Evolutionary conservation across 768 basidiomycete species (phyloP).

Genomic region (Tubosaeta brunneosetosa): DNA sequence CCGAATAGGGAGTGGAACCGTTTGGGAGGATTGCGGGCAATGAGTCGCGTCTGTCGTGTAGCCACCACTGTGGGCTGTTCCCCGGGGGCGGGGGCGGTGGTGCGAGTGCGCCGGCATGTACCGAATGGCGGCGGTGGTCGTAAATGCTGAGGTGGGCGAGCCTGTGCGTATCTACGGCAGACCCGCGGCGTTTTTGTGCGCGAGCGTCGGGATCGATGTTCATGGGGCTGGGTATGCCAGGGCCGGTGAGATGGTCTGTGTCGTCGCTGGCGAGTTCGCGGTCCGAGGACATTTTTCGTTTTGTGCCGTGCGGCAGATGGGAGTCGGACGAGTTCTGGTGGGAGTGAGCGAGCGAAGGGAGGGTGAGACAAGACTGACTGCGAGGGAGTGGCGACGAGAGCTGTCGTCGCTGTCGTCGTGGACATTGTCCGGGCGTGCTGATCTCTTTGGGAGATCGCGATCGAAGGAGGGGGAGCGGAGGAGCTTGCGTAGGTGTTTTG

Average conservation of each 20-base stretch:
- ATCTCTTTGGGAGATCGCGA: slow-evolving; percentile 27
- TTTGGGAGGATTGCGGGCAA: slow-evolving; percentile 66
- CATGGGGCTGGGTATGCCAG: slow-evolving; percentile 60
- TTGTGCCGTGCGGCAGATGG: slow-evolving; percentile 56
- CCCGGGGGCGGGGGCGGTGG: slow-evolving; percentile 17
- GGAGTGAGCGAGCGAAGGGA: neutral
- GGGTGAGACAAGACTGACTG: slow-evolving; percentile 38
- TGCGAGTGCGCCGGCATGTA: slow-evolving; percentile 52
- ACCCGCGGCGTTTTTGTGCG: slow-evolving; percentile 78
- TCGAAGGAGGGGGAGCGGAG: slow-evolving; percentile 56
- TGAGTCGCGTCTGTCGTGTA: slow-evolving; percentile 69
- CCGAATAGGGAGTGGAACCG: slow-evolving; percentile 51
- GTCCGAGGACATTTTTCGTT: slow-evolving; percentile 81
- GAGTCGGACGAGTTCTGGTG: slow-evolving; percentile 36
- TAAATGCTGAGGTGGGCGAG: slow-evolving; percentile 68
- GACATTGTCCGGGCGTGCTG: slow-evolving; percentile 25
- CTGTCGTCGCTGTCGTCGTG: slow-evolving; percentile 56
- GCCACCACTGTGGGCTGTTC: slow-evolving; percentile 48
- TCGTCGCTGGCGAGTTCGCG: slow-evolving; percentile 54
- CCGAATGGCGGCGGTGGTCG: slow-evolving; percentile 73
- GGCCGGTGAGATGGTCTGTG: slow-evolving; percentile 63
- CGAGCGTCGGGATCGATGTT: slow-evolving; percentile 58
- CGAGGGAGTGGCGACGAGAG: slow-evolving; percentile 71
- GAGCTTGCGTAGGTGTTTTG: slow-evolving; percentile 48
- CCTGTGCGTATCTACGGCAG: slow-evolving; percentile 72